Base-by-base conservation (phyloP, 2,329 filamentous ascomycete species). In the Hymenoscyphus repandus region DNA sequence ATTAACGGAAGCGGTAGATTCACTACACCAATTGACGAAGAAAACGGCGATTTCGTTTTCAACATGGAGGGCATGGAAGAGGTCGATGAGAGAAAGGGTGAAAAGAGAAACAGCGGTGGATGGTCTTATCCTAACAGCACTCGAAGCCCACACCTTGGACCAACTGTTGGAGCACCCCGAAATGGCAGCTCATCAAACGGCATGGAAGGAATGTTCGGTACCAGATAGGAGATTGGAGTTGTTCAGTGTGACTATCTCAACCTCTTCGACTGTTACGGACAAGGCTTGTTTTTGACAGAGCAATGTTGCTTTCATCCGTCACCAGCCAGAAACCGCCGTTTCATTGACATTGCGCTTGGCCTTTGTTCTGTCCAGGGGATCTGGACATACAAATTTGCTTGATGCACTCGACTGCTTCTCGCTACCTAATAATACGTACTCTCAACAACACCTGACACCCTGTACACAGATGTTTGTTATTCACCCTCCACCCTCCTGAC, bases 31-130 rank as follows among this genome's bases (percentile, higher is more conserved):
- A 84, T 85, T 54, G 80, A 83, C 52, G 81, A 84, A 62, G 81
- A 85, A 58, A 79, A 84, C 49, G 72, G 78, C 3, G 76, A 79
- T 22, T 83, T 84, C 57, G 77, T 85, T 12, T 85, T 85, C 63
- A 79, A 72, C 61, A 84, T 85, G 80, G 81, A 85, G 58, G 79
- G 73, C 58, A 84, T 84, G 80, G 81, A 85, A 56, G 79, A 82
- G 31, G 69, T 74, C 18, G 69, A 75, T 34, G 68, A 74, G 46
- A 80, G 79, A 66, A 73, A 76, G 49, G 70, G 58, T 12, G 61
- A 64, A 51, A 63, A 65, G 58, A 50, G 60, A 48, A 65, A 62
- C 33, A 64, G 63, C 52, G 60, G 62, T 17, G 62, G 62, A 27
- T 65, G 64, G 62, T 60, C 56, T 13, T 63, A 60, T 45, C 46